Base-by-base conservation (phyloP, 2,329 filamentous ascomycete species). In the Myriosclerotinia scirpicola region DNA sequence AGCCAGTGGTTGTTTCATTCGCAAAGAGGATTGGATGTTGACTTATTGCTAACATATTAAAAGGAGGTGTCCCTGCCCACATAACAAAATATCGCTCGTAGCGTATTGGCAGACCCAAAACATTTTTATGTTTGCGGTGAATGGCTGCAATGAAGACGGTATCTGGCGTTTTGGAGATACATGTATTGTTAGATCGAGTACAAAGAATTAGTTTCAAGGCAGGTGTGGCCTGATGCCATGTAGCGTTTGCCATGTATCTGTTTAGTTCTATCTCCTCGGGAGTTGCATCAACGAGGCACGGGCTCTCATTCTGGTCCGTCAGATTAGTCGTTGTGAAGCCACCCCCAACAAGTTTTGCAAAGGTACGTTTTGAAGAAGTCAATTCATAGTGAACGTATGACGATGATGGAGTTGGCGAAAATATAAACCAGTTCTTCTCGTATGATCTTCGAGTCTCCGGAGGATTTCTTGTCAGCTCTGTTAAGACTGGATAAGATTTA, bases 341-440 rank as follows among this genome's bases (percentile, higher is more conserved):
- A 22, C 67, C 66, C 20, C 71, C 72, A 38, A 73, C 65, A 0
- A 72, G 66, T 59, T 73, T 68, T 14, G 71, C 70, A 58, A 73
- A 69, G n/a, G 71, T 73, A 5, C 72, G 65, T n/a, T 56, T 74
- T 17, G 73, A 69, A 6, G 71, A 70, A 22, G 71, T 71, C 26
- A 79, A 54, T 64, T 79, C 77, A 67, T 79, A 79, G 56, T 78
- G 77, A 17, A 79, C 68, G 67, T 77, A 79, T 2, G 76, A 72
- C 36, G 75, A 75, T 20, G 74, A 72, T 5, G 69, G 67, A 7
- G 71, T 71, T 5, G 75, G 73, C 48, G 77, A 79, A 71, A 78
- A 79, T 52, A 78, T 72, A 30, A 79, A 71, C 78, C 78, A 79
- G 46, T 79, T 79, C 73, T 79, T 79, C 69, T 79, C 78, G 53